Percentiles rank a stretch among this genome's conserved stretches.
phyloP scores from a whole-genome alignment of 345 rosid species.

The Fremontodendron californicum region DNA sequence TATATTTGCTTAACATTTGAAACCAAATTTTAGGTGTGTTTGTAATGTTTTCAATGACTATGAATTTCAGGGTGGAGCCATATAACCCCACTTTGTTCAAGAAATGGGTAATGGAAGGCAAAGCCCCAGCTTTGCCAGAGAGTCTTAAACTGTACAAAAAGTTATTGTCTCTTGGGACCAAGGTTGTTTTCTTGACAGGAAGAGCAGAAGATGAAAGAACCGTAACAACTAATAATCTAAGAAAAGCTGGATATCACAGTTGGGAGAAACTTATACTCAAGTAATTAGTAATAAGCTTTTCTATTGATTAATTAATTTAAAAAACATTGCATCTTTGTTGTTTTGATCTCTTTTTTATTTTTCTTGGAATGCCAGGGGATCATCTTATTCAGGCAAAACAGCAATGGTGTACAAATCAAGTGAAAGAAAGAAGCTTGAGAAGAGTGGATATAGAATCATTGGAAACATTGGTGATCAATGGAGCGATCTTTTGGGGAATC shows the following conservation, averaged over 20 bases:
- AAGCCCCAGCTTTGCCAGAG: conserved; percentile 39
- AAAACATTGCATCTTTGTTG: too few species aligned
- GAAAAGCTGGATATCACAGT: conserved; percentile 28
- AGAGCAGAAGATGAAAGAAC: conserved; percentile 22
- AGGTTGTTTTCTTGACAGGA: conserved; percentile 43
- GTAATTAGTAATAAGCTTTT: conserved; percentile 8
- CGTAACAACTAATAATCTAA: conserved; percentile 27
- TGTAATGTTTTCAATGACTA: too few species aligned
- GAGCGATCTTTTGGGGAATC: conserved; percentile 35
- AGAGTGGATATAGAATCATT: conserved; percentile 35
- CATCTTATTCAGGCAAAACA: conserved; percentile 23
- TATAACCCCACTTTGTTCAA: conserved; percentile 22
- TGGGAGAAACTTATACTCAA: conserved; percentile 40
- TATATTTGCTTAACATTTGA: neutral
- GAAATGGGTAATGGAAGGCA: conserved; percentile 30
- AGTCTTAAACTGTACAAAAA: conserved; percentile 25
- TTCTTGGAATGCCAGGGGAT: conserved; percentile 19
- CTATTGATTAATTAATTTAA: too few species aligned
- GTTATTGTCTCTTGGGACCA: conserved; percentile 28
- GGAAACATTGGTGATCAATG: conserved; percentile 52
- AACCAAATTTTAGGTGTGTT: neutral
- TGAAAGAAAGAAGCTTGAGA: conserved; percentile 26
- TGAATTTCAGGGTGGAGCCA: conserved; percentile 21
- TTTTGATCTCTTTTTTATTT: too few species aligned
- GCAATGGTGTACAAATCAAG: conserved; percentile 33